Conservation (phyloP, 176 grass and related monocot genomes). For the Puya raimondii region DNA sequence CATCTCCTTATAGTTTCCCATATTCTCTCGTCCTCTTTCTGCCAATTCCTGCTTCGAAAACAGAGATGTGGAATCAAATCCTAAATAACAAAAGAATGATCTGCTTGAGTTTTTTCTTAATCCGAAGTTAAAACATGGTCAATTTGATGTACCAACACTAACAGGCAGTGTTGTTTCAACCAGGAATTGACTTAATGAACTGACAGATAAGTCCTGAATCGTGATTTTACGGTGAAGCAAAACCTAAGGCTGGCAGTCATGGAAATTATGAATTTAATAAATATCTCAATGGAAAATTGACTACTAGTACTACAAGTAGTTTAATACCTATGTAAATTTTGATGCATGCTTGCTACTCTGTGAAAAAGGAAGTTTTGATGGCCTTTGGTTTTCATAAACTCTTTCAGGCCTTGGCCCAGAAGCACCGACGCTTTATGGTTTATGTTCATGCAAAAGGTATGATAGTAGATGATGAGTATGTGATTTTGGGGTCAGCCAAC, state of each 20-base stretch:
- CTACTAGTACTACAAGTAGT: not conserved
- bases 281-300: not conserved
- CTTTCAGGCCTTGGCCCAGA: slow-evolving; percentile 19
- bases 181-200: not conserved
- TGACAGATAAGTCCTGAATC: not conserved
- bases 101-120: not conserved
- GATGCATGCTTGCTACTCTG: not conserved
- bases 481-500: slow-evolving; percentile 81
- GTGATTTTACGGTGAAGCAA: not conserved
- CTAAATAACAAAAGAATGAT: not conserved
- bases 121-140: not conserved
- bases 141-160: not conserved
- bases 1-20: too few relatives aligned
- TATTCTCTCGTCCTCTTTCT: too few relatives aligned
- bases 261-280: not conserved
- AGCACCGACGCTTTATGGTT: slow-evolving; percentile 66
- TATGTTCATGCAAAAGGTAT: slow-evolving; percentile 92
- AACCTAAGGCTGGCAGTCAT: not conserved
- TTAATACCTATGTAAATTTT: not conserved
- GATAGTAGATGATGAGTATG: slow-evolving; percentile 93
- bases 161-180: not conserved
- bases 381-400: not conserved
- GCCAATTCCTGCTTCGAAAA: too few relatives aligned
- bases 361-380: not conserved
- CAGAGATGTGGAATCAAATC: too few relatives aligned